Conservation (phyloP, 1,284 basidiomycete genomes). For the Boletellus deceptivus region DNA sequence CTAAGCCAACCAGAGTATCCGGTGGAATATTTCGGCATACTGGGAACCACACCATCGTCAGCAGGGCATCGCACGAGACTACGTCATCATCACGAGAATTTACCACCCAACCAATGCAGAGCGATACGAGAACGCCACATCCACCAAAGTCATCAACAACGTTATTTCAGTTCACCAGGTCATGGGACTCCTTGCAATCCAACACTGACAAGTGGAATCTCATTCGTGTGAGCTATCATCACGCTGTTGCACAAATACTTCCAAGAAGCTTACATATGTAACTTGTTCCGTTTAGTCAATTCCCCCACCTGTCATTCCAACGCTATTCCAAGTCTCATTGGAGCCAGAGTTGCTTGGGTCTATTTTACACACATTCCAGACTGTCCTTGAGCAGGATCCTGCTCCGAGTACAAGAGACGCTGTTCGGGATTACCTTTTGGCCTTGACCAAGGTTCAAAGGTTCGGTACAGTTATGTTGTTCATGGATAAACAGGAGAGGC, state of each 20-base stretch:
- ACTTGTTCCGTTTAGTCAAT: conserved; percentile 42
- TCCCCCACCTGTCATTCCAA: conserved; percentile 50
- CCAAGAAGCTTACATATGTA: background rate
- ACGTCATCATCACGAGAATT: conserved; percentile 9
- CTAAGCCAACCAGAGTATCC: conserved; percentile 45
- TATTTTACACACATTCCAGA: conserved; percentile 50
- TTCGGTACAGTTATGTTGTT: conserved; percentile 64
- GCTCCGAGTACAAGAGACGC: conserved; percentile 27
- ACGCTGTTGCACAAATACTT: background rate
- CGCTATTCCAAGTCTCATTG: conserved; percentile 62
- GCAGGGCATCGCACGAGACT: conserved; percentile 13
- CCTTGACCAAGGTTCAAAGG: conserved; percentile 52
- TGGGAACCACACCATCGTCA: conserved; percentile 50
- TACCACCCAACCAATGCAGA: conserved; percentile 5
- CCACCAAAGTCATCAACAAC: conserved; percentile 39
- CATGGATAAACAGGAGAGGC: conserved; percentile 53
- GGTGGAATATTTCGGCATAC: conserved; percentile 60
- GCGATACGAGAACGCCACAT: conserved; percentile 1
- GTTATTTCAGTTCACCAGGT: conserved; percentile 56
- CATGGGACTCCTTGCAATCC: conserved; percentile 45
- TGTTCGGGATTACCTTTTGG: conserved; percentile 46
- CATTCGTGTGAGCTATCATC: conserved; percentile 42
- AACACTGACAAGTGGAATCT: conserved; percentile 50
- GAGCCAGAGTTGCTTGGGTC: conserved; percentile 59
- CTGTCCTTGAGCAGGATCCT: conserved; percentile 31